These are phyloP conservation scores for Neurospora sp. DNA, from an alignment of 495 filamentous ascomycete genomes.

Conservation along the genomic window DNA sequence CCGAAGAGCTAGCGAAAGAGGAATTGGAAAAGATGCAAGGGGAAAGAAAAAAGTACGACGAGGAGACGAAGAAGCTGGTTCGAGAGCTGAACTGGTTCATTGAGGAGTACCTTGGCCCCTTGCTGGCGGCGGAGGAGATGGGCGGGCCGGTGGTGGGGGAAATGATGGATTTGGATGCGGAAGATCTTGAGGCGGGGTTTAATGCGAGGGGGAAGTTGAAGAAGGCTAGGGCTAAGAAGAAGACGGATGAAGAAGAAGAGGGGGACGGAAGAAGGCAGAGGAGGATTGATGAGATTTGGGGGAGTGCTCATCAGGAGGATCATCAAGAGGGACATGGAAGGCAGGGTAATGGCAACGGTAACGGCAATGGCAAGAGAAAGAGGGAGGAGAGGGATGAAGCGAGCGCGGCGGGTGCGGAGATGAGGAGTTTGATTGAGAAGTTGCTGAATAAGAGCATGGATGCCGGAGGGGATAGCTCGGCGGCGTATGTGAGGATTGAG, in stretches of 20 bases:
- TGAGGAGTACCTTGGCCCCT: constrained; percentile 57
- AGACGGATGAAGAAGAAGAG: constrained; percentile 7
- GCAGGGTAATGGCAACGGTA: no score
- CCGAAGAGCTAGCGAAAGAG: constrained; percentile 49
- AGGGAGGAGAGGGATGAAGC: constrained; percentile 43
- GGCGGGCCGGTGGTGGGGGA: constrained; percentile 81
- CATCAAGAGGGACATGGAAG: no score
- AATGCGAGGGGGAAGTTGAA: constrained; percentile 61
- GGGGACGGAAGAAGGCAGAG: constrained; percentile 45
- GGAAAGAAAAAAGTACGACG: constrained; percentile 45
- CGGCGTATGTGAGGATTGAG: constrained; percentile 57
- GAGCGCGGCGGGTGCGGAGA: constrained; percentile 54
- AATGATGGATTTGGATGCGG: constrained; percentile 47
- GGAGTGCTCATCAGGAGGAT: constrained; percentile 4
- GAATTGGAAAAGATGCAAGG: constrained; percentile 37
- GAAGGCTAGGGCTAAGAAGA: constrained; percentile 37
- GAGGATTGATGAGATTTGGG: constrained; percentile 68
- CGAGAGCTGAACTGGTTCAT: constrained; percentile 62
- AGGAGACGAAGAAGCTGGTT: constrained; percentile 46
- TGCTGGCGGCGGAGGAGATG: constrained; percentile 79
- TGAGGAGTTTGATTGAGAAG: constrained; percentile 54
- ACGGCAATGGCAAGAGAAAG: constrained; percentile 4
- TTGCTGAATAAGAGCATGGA: constrained; percentile 54
- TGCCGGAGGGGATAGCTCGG: constrained; percentile 41
- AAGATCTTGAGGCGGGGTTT: constrained; percentile 57